Conservation (phyloP, 805 yeast genomes). For the Yueomyces sinensis region DNA sequence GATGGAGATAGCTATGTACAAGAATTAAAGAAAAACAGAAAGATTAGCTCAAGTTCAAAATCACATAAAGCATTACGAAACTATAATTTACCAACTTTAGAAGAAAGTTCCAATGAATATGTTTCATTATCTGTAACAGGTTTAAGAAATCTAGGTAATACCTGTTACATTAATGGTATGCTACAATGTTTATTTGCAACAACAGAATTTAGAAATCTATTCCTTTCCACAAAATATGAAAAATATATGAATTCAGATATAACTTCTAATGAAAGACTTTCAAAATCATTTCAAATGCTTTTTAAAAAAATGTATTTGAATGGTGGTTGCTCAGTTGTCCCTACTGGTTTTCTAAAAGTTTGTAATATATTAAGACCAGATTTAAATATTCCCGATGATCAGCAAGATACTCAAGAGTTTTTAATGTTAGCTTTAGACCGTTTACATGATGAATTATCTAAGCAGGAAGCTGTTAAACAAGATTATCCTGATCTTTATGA, state of each 20-base stretch:
- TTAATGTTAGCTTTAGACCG: conserved; percentile 51
- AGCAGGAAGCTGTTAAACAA: conserved; percentile 25
- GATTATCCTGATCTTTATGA: conserved; percentile 28
- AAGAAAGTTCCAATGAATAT: conserved; percentile 25
- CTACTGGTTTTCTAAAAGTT: conserved; percentile 45
- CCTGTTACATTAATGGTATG: conserved; percentile 68
- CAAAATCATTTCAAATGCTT: conserved; percentile 40
- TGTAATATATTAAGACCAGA: conserved; percentile 48
- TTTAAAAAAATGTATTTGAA: conserved; percentile 44
- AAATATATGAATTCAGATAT: conserved; percentile 26
- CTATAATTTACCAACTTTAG: conserved; percentile 27
- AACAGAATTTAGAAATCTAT: conserved; percentile 33
- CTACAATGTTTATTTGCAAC: conserved; percentile 56
- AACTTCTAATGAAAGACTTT: conserved; percentile 17
- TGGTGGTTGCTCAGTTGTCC: conserved; percentile 52
- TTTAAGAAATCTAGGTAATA: conserved; percentile 52
- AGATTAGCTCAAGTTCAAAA: background rate
- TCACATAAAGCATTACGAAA: background rate
- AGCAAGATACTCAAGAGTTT: conserved; percentile 75
- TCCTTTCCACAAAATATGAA: conserved; percentile 32
- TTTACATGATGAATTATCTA: conserved; percentile 51
- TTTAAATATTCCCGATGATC: conserved; percentile 56
- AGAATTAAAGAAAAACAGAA: background rate
- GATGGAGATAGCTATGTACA: background rate
- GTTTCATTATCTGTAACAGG: conserved; percentile 44